A percentile compares a stretch with the other conserved stretches of the same genome.
phyloP scores from a whole-genome alignment of 352 stramenopile genomes.

The Phytophthora litchii region DNA sequence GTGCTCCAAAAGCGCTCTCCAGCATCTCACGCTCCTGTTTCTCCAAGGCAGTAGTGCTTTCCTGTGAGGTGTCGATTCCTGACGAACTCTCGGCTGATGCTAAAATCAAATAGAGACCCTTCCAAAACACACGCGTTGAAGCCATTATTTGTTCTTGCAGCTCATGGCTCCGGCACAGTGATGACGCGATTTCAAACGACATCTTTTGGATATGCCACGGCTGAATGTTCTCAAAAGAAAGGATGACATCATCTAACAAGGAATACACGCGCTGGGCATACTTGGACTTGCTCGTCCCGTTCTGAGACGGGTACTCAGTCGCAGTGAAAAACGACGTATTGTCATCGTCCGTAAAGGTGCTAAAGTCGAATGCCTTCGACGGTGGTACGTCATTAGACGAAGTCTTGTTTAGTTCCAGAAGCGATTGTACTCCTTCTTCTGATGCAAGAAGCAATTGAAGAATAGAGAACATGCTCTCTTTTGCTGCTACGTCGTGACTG shows the following conservation, averaged over 20 bases:
- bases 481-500: constrained; percentile 43
- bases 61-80: constrained; percentile 42
- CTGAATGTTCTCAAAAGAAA: constrained; percentile 77
- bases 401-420: constrained; percentile 27
- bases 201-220: constrained; percentile 80
- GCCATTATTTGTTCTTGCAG: constrained; percentile 72
- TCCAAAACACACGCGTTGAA: constrained; percentile 78
- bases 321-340: constrained; percentile 60
- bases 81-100: constrained; percentile 64
- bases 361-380: constrained; percentile 46
- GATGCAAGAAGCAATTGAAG: constrained; percentile 54
- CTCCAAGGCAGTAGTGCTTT: constrained; percentile 44
- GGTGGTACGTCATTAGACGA: constrained; percentile 4
- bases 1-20: constrained; percentile 69
- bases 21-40: constrained; percentile 79
- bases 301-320: constrained; percentile 54
- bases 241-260: constrained; percentile 67
- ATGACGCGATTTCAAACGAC: constrained; percentile 76
- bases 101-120: constrained; percentile 77
- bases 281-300: constrained; percentile 35
- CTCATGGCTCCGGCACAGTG: constrained; percentile 56
- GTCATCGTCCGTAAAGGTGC: constrained; percentile 47
- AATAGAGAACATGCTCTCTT: constrained; percentile 63
- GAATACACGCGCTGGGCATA: constrained; percentile 61
- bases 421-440: constrained; percentile 53